A percentile compares a stretch with the other conserved stretches of the same genome.
These are phyloP conservation scores for Helotiales sp. DNA, from an alignment of 2,329 filamentous ascomycete species.

Conservation along the genomic window DNA sequence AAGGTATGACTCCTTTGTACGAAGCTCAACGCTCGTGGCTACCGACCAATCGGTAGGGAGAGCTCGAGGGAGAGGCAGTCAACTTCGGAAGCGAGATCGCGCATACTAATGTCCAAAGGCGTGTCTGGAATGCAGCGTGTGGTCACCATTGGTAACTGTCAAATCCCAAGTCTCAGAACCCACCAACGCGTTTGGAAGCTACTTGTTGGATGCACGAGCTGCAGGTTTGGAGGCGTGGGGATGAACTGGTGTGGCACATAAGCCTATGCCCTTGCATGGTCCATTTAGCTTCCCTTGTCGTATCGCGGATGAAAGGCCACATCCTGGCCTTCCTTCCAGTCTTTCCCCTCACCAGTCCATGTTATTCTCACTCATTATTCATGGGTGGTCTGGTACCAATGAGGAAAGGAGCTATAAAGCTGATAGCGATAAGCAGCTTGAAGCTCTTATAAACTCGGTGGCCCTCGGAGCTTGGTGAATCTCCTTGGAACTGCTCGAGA, in stretches of 20 bases:
- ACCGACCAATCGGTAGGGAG: too few relatives aligned
- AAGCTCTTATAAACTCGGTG: conserved; percentile 11
- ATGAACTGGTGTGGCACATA: background rate
- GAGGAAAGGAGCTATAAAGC: background rate
- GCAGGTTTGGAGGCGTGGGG: background rate
- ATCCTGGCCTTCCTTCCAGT: background rate
- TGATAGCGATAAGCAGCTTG: conserved; percentile 18
- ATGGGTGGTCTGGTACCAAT: conserved; percentile 11
- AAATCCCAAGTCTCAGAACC: background rate
- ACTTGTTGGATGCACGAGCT: background rate
- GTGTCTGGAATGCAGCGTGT: background rate
- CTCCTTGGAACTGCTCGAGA: background rate
- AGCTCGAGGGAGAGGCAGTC: too few relatives aligned
- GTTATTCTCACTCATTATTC: conserved; percentile 19
- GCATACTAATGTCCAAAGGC: background rate
- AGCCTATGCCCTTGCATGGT: background rate
- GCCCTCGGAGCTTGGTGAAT: conserved; percentile 1
- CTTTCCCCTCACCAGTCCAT: background rate
- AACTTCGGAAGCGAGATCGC: background rate
- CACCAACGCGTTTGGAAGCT: background rate
- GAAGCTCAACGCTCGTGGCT: too few relatives aligned
- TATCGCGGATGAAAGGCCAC: background rate
- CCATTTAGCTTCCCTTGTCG: background rate
- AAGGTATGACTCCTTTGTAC: too few relatives aligned
- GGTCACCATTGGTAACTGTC: background rate